Evolutionary conservation across 345 rosid genomes (phyloP).

Genomic region (Murraya paniculata): DNA sequence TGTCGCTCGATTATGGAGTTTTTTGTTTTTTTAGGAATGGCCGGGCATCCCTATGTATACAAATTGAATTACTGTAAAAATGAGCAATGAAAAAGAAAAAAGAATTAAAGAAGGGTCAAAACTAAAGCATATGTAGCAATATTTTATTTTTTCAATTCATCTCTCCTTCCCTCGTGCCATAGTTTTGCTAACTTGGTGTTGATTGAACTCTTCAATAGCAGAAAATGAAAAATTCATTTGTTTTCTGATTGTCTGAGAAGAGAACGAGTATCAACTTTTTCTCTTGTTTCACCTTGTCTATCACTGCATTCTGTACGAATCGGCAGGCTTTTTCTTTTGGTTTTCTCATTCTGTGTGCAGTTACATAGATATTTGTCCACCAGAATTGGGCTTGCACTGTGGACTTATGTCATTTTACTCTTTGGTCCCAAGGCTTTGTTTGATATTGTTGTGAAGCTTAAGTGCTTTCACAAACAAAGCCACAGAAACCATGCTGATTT

Average conservation of each 20-base stretch:
- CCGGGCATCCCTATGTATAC: conserved; percentile 18
- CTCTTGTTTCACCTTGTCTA: background rate
- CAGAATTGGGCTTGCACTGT: background rate
- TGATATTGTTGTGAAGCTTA: too few species aligned
- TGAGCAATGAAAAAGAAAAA: background rate
- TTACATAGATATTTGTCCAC: background rate
- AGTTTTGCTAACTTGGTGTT: background rate
- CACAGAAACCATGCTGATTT: too few species aligned
- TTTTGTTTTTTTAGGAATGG: conserved; percentile 16
- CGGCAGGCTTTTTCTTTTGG: background rate
- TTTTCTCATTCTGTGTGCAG: background rate
- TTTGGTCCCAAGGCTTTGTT: too few species aligned
- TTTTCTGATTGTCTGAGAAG: background rate
- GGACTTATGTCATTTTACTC: too few species aligned
- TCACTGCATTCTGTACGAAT: background rate
- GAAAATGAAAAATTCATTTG: background rate
- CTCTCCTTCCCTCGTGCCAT: background rate
- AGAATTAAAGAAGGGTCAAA: background rate
- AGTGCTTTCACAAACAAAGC: too few species aligned
- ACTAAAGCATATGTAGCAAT: conserved; percentile 27
- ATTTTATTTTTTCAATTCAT: conserved; percentile 34
- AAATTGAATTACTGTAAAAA: conserved; percentile 29
- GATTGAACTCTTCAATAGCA: background rate
- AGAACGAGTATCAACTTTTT: background rate
- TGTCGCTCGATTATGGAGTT: conserved; percentile 18